These are phyloP conservation scores for Aspergillus candidus DNA, from an alignment of 2,329 filamentous ascomycete genomes.

Conservation along the genomic window DNA sequence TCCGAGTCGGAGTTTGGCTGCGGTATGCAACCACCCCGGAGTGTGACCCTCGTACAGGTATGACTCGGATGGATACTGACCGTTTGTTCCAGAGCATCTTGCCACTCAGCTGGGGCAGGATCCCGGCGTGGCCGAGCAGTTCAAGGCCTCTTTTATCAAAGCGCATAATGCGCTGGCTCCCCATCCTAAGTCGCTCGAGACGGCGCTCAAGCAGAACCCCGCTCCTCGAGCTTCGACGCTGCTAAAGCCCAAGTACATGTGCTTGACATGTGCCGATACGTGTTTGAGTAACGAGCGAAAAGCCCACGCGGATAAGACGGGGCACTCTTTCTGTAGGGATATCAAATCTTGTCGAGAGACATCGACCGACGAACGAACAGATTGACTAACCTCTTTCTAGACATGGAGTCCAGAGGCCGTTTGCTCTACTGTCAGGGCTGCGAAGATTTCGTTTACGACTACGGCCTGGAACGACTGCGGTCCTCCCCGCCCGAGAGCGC, in stretches of 20 bases:
- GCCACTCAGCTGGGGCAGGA: slow-evolving; percentile 28
- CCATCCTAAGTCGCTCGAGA: slow-evolving; percentile 19
- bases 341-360: neutral
- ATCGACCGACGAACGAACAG: neutral
- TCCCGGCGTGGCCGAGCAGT: slow-evolving; percentile 28
- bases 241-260: slow-evolving; percentile 36
- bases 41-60: neutral
- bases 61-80: neutral
- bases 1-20: slow-evolving; percentile 38
- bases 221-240: slow-evolving; percentile 20
- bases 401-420: slow-evolving; percentile 37
- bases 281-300: slow-evolving; percentile 27
- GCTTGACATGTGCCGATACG: slow-evolving; percentile 32
- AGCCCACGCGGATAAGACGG: slow-evolving; percentile 32
- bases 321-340: slow-evolving; percentile 37
- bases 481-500: slow-evolving; percentile 16
- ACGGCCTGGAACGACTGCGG: slow-evolving; percentile 33
- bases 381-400: slow-evolving; percentile 18
- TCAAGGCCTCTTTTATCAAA: slow-evolving; percentile 30
- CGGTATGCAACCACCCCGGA: slow-evolving; percentile 24
- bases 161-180: slow-evolving; percentile 25
- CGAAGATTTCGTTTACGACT: slow-evolving; percentile 39
- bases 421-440: slow-evolving; percentile 37
- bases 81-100: slow-evolving; percentile 32
- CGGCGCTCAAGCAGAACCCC: slow-evolving; percentile 13